Conservation (phyloP, 345 rosid genomes). For the Gossypium ekmanianum region DNA sequence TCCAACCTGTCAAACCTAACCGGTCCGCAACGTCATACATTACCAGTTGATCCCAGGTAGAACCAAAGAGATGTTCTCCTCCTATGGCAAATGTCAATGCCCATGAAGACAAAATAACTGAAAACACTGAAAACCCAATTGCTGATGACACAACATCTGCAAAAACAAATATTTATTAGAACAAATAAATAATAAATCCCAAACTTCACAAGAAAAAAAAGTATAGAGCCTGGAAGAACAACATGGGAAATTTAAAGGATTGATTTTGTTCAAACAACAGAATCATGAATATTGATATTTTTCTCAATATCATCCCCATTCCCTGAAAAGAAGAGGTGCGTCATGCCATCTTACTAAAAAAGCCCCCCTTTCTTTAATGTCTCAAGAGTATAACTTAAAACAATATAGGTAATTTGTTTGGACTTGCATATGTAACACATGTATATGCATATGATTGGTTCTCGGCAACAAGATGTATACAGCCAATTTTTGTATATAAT, state of each 20-base stretch:
- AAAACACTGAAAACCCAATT: conserved; percentile 60
- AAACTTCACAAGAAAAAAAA: not conserved
- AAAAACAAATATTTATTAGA: not conserved
- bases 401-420: not conserved
- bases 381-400: not conserved
- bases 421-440: not conserved
- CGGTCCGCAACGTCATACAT: conserved; percentile 90
- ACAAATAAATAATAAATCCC: not conserved
- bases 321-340: not conserved
- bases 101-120: conserved; percentile 64
- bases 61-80: conserved; percentile 74
- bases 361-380: not conserved
- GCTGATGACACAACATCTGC: conserved; percentile 84
- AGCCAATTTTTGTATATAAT: not conserved
- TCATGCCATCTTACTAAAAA: not conserved
- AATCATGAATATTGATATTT: not conserved
- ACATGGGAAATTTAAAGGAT: not conserved
- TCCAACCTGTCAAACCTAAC: conserved; percentile 82
- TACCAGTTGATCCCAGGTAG: conserved; percentile 77
- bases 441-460: not conserved
- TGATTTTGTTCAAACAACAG: conserved; percentile 3
- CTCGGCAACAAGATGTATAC: not conserved
- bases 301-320: not conserved
- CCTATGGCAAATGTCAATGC: conserved; percentile 89
- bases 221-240: not conserved